A percentile compares a stretch with the other conserved stretches of the same genome.
Evolutionary conservation across 192 early-diverging fungal species (phyloP).

Genomic region (Funneliformis geosporum): DNA sequence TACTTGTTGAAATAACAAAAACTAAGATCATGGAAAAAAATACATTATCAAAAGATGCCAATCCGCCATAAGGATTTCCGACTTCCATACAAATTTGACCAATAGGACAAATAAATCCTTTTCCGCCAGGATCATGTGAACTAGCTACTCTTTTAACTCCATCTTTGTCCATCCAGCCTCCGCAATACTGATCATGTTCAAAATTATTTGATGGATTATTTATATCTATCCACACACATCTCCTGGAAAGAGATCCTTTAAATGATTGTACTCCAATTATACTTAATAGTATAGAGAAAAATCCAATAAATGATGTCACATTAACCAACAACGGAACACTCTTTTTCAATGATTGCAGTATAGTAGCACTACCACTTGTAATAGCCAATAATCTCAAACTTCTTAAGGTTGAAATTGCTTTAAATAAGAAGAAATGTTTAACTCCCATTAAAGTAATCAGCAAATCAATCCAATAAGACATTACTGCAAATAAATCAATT

Average conservation of each 20-base stretch:
- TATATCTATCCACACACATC: slow-evolving; percentile 50
- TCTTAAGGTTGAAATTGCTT: slow-evolving; percentile 52
- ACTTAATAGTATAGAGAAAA: slow-evolving; percentile 64
- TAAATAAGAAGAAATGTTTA: slow-evolving; percentile 50
- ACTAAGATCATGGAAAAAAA: slow-evolving; percentile 55
- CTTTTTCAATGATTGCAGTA: slow-evolving; percentile 59
- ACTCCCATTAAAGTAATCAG: slow-evolving; percentile 42
- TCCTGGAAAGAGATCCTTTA: slow-evolving; percentile 56
- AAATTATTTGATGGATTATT: neutral
- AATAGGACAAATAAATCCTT: slow-evolving; percentile 54
- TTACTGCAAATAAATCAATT: slow-evolving; percentile 56
- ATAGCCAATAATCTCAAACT: slow-evolving; percentile 55
- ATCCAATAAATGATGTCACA: slow-evolving; percentile 57
- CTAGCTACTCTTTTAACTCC: slow-evolving; percentile 4
- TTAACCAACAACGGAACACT: slow-evolving; percentile 57
- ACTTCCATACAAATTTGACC: slow-evolving; percentile 52
- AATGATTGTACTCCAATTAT: slow-evolving; percentile 64
- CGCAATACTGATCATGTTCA: slow-evolving; percentile 38
- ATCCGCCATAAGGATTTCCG: slow-evolving; percentile 40
- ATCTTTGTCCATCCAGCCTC: slow-evolving; percentile 35
- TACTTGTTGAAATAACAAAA: slow-evolving; percentile 56
- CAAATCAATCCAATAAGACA: slow-evolving; percentile 59
- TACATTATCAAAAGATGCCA: slow-evolving; percentile 58
- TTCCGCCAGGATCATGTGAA: slow-evolving; percentile 32
- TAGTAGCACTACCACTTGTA: slow-evolving; percentile 55